These are phyloP conservation scores for Hansenula lynferdii DNA, from an alignment of 1,139 yeast species.

Conservation along the genomic window DNA sequence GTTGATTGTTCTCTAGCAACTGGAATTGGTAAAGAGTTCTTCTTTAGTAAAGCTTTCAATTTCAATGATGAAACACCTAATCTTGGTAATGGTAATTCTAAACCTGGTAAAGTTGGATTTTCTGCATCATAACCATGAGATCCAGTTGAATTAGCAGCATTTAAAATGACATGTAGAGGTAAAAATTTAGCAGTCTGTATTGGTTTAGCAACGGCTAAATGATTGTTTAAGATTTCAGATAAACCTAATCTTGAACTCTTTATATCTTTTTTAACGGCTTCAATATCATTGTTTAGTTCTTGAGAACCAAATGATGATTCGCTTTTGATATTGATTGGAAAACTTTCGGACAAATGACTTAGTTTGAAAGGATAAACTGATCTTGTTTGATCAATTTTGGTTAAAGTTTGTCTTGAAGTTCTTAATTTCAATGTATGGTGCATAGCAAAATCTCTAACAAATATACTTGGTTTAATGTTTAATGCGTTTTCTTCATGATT, in stretches of 20 bases:
- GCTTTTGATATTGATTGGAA: constrained; percentile 47
- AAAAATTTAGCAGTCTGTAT: constrained; percentile 67
- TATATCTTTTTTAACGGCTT: constrained; percentile 45
- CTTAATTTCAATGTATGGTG: constrained; percentile 72
- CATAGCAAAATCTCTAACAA: constrained; percentile 80
- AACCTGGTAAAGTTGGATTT: constrained; percentile 66
- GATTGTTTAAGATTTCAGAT: constrained; percentile 76
- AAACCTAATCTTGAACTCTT: constrained; percentile 70
- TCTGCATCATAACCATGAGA: constrained; percentile 58
- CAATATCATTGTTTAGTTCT: constrained; percentile 31
- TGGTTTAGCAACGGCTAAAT: constrained; percentile 71
- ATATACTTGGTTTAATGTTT: constrained; percentile 65
- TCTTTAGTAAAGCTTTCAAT: constrained; percentile 57
- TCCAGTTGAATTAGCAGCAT: constrained; percentile 60
- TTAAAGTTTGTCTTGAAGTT: constrained; percentile 67
- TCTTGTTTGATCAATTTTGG: constrained; percentile 62
- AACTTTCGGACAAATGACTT: constrained; percentile 52
- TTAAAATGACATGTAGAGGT: constrained; percentile 60
- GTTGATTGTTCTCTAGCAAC: constrained; percentile 83
- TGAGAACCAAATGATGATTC: constrained; percentile 26
- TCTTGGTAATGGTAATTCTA: constrained; percentile 68
- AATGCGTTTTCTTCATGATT: constrained; percentile 48
- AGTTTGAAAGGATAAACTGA: constrained; percentile 93
- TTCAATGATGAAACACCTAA: constrained; percentile 64
- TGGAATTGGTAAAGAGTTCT: constrained; percentile 38